Evolutionary conservation across 2,329 filamentous ascomycete species (phyloP), one percentile per base, ranked within the genome.

Genomic region (Aspergillus unguis): DNA sequence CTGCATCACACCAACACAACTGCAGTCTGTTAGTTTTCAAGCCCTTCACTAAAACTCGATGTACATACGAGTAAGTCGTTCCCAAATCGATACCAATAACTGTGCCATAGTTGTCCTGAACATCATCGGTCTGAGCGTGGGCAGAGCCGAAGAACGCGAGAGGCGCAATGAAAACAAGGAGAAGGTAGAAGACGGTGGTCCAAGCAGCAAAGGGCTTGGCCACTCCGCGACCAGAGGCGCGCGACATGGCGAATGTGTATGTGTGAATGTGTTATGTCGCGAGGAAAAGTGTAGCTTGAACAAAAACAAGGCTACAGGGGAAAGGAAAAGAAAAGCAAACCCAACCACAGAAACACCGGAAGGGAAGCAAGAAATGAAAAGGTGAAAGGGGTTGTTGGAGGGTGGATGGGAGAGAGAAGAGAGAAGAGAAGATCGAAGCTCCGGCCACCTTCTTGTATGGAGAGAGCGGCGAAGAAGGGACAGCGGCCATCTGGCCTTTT

Each of bases 11-110:
- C 89, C 91, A 67, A 95, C 90, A 77, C 91, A 95, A 68, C 84
- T 87, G 78, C 8, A 85, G 4, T 17, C 17, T 17, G 32, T 49
- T 44, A 49, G 40, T 33, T 43, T 42, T 26, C 26, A 6, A 31
- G 29, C 17, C 7, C 31, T 9, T 17, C 7, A 2, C 28, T 37
- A 5, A 11, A 6, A 25, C 2, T 5, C 31, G 33, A 5, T 36
- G 5, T 25, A 62, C 70, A 31, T 69, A 73, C 62, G 81, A 84
- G 73, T 84, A 84, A 61, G 91, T 96, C 48, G 91, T 96, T 77
- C 91, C 91, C 71, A 96, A 77, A 86, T 95, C 90, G 77, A 96
- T 96, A 85, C 91, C 91, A 68, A 96, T 92, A 65, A 96, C 90
- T 81, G 87, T 92, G 72, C 90, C 90, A 75, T 90, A 89, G 70